Conservation (phyloP, 2,329 filamentous ascomycete genomes). For the Colletotrichum phormii region DNA sequence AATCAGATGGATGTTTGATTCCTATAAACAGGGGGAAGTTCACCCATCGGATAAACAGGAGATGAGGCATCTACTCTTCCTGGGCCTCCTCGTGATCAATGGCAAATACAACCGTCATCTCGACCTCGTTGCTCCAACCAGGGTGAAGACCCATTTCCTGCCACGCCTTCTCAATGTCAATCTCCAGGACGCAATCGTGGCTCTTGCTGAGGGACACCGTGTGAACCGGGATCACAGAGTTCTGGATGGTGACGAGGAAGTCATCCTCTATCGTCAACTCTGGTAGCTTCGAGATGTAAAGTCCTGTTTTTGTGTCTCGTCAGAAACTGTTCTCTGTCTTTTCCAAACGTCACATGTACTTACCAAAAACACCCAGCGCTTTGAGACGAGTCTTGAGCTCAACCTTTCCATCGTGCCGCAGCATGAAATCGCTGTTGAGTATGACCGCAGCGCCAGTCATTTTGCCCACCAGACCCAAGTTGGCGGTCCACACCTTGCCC, state of each 20-base stretch:
- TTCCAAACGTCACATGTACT: slow-evolving; percentile 40
- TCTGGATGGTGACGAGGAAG: slow-evolving; percentile 81
- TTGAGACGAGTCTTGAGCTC: slow-evolving; percentile 78
- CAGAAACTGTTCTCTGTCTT: background rate
- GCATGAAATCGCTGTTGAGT: slow-evolving; percentile 68
- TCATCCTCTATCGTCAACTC: slow-evolving; percentile 69
- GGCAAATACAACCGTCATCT: slow-evolving; percentile 71
- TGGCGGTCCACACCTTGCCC: slow-evolving; percentile 67
- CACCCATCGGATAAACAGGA: background rate
- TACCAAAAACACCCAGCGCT: slow-evolving; percentile 80
- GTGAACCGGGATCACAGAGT: slow-evolving; percentile 73
- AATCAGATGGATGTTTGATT: background rate
- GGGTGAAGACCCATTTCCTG: slow-evolving; percentile 74
- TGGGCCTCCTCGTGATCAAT: slow-evolving; percentile 44
- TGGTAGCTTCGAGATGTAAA: slow-evolving; percentile 81
- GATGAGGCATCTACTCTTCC: background rate
- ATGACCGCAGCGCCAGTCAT: slow-evolving; percentile 91
- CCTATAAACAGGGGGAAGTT: background rate
- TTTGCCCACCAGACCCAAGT: slow-evolving; percentile 84
- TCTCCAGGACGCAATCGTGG: slow-evolving; percentile 73
- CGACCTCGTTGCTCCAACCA: slow-evolving; percentile 85
- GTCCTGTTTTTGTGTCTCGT: slow-evolving; percentile 55
- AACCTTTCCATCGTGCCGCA: slow-evolving; percentile 68
- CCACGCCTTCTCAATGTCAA: slow-evolving; percentile 85
- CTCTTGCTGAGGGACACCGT: slow-evolving; percentile 70